A percentile compares a stretch with the other conserved stretches of the same genome.
Conservation (phyloP, 2,329 filamentous ascomycete species). For the Pleomassaria siparia region DNA sequence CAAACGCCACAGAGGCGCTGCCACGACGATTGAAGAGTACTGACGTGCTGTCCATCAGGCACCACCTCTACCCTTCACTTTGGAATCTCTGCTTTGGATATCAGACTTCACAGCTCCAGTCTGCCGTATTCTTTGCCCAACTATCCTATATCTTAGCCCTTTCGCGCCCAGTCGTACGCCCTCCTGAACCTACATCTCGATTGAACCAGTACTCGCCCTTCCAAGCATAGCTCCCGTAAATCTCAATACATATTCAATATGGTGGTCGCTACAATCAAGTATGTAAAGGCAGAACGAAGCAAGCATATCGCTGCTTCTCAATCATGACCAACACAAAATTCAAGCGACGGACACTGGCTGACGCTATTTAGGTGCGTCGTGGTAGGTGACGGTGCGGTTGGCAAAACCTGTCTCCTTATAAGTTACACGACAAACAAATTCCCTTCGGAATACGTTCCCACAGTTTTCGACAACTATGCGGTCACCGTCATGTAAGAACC, state of each 20-base stretch:
- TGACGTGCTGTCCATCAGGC: slow-evolving; percentile 34
- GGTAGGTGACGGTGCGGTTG: slow-evolving; percentile 97
- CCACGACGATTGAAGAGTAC: slow-evolving; percentile 19
- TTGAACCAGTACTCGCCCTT: not conserved
- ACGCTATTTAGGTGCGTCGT: slow-evolving; percentile 78
- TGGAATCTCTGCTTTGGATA: slow-evolving; percentile 42
- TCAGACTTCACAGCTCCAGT: slow-evolving; percentile 19
- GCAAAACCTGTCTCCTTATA: slow-evolving; percentile 98
- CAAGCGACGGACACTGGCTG: not conserved
- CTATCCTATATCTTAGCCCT: not conserved
- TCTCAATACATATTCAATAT: slow-evolving; percentile 23
- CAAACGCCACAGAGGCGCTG: slow-evolving; percentile 22
- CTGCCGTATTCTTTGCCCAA: not conserved
- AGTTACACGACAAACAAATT: slow-evolving; percentile 99
- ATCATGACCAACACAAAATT: not conserved
- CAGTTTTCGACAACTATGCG: slow-evolving; percentile 99
- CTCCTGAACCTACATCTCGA: not conserved
- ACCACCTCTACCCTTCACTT: slow-evolving; percentile 19
- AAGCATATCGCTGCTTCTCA: not conserved
- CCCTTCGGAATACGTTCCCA: slow-evolving; percentile 98
- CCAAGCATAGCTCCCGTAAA: not conserved
- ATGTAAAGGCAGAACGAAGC: slow-evolving; percentile 15
- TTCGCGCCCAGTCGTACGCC: not conserved
- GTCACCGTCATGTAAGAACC: slow-evolving; percentile 93
- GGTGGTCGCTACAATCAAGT: slow-evolving; percentile 48